Percentiles rank a stretch among this genome's conserved stretches.
These are phyloP conservation scores for Cladosporium phlei DNA, from an alignment of 2,329 filamentous ascomycete species.

Conservation along the genomic window DNA sequence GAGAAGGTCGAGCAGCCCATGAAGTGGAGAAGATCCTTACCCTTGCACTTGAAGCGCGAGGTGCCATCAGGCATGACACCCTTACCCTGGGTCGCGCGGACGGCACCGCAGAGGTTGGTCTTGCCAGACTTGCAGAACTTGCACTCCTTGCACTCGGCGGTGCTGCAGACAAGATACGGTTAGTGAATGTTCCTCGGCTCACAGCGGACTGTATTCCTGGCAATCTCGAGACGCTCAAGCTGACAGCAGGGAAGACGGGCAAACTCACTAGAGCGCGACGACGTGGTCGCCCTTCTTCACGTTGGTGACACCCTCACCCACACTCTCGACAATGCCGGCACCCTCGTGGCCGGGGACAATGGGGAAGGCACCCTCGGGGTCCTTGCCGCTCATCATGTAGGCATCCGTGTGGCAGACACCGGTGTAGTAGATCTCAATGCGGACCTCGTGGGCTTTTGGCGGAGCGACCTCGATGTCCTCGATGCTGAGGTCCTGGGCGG, in stretches of 20 bases:
- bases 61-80: slow-evolving; percentile 98
- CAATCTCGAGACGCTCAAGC: slow-evolving; percentile 2
- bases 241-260: slow-evolving; percentile 6
- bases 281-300: slow-evolving; percentile 94
- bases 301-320: slow-evolving; percentile 89
- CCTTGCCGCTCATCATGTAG: slow-evolving; percentile 83
- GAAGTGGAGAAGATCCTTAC: slow-evolving; percentile 93
- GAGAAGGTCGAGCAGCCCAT: slow-evolving; percentile 99
- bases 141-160: slow-evolving; percentile 94
- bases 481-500: slow-evolving; percentile 79
- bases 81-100: slow-evolving; percentile 90
- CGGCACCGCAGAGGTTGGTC: slow-evolving; percentile 99
- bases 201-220: slow-evolving; percentile 31
- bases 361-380: slow-evolving; percentile 91
- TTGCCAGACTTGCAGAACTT: slow-evolving; percentile 99
- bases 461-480: slow-evolving; percentile 91
- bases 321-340: slow-evolving; percentile 85
- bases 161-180: slow-evolving; percentile 51
- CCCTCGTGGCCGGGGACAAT: slow-evolving; percentile 86
- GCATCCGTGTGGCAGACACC: slow-evolving; percentile 99
- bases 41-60: slow-evolving; percentile 88
- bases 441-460: slow-evolving; percentile 87
- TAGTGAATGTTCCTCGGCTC: neutral
- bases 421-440: slow-evolving; percentile 95
- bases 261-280: slow-evolving; percentile 72